Conservation (phyloP, 106 monocot genomes). For the Allium cepa region DNA sequence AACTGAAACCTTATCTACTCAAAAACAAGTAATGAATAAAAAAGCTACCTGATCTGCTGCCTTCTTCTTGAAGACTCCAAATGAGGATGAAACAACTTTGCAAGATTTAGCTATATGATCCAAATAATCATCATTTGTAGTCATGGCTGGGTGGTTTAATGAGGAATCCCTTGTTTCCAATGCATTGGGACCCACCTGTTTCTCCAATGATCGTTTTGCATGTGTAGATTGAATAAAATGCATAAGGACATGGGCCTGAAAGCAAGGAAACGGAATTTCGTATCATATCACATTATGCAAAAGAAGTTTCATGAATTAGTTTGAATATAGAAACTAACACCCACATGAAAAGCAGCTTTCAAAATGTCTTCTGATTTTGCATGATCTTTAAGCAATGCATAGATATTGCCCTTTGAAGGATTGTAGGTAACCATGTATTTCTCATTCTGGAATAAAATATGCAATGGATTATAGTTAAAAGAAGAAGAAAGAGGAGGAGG, state of each 20-base stretch:
- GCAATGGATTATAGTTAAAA: neutral
- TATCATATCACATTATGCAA: neutral
- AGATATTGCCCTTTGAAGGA: constrained; percentile 70
- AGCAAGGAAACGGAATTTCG: neutral
- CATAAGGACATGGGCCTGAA: constrained; percentile 64
- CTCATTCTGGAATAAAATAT: constrained; percentile 43
- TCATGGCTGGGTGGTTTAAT: constrained; percentile 9
- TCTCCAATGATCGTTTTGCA: constrained; percentile 15
- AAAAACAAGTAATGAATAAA: neutral
- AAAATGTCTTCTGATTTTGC: constrained; percentile 78
- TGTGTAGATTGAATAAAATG: constrained; percentile 39
- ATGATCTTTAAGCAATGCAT: constrained; percentile 81
- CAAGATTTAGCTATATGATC: constrained; percentile 60
- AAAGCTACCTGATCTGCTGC: constrained; percentile 68
- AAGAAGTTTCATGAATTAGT: neutral
- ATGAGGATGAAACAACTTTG: constrained; percentile 59
- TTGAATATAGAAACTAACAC: constrained; percentile 6
- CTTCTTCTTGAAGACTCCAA: constrained; percentile 63
- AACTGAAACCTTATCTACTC: neutral
- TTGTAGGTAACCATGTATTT: constrained; percentile 86
- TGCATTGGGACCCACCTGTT: neutral
- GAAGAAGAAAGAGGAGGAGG: too few relatives aligned
- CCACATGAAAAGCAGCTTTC: constrained; percentile 75
- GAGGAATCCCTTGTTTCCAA: constrained; percentile 11
- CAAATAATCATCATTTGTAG: constrained; percentile 28